A percentile compares a stretch with the other conserved stretches of the same genome.
Conservation (phyloP, 78 protist species). For the Diacronema lutheri region DNA sequence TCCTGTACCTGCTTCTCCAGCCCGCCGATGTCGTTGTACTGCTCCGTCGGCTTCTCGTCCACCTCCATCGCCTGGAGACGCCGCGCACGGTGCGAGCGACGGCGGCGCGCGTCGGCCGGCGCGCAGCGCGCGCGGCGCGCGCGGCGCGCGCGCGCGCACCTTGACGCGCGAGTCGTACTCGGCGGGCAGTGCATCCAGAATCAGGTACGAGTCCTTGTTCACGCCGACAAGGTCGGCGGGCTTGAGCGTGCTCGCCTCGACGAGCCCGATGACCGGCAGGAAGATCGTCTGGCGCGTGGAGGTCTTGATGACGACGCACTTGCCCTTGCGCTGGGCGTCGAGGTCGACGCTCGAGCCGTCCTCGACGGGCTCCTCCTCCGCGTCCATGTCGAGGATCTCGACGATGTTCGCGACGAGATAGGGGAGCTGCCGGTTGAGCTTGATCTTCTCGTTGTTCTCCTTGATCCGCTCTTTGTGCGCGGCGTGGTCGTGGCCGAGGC, state of each 20-base stretch:
- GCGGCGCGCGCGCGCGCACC: no score
- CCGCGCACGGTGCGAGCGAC: no score
- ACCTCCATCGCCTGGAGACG: no score
- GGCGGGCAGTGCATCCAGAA: conserved; percentile 79
- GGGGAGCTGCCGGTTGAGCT: conserved; percentile 94
- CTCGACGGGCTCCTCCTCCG: conserved; percentile 4
- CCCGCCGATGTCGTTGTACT: conserved; percentile 99
- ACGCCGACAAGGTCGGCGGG: conserved; percentile 62
- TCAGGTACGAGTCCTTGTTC: conserved; percentile 61
- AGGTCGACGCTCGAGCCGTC: conserved; percentile 58
- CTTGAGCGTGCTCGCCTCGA: conserved; percentile 72
- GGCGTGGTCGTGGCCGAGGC: conserved; percentile 58
- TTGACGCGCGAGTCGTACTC: conserved; percentile 91
- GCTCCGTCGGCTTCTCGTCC: conserved; percentile 96
- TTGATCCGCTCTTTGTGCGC: conserved; percentile 70
- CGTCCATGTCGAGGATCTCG: conserved; percentile 72
- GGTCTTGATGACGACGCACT: conserved; percentile 87
- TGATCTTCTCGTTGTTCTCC: conserved; percentile 91
- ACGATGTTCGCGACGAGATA: conserved; percentile 95
- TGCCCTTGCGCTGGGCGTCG: conserved; percentile 69
- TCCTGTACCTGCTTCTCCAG: conserved; percentile 97
- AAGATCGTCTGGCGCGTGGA: conserved; percentile 93
- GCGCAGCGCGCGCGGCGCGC: no score
- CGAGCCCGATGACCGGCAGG: conserved; percentile 98
- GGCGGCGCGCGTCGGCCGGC: no score